These are phyloP conservation scores for Aspergillus versicolor DNA, from an alignment of 2,329 filamentous ascomycete genomes.

Conservation along the genomic window DNA sequence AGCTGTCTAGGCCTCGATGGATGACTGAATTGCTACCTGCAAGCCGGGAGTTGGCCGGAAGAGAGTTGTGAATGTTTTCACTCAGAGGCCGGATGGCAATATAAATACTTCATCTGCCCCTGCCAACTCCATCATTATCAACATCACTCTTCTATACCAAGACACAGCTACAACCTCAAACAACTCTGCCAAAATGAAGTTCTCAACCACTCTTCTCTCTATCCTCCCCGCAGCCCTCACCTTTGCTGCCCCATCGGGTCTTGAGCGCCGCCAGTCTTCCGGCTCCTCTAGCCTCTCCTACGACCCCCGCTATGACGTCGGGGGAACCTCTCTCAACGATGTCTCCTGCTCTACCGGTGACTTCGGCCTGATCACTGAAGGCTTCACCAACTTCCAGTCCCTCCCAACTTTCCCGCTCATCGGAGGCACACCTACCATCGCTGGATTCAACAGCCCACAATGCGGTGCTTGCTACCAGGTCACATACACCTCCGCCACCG, in stretches of 20 bases:
- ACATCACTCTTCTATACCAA: background rate
- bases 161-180: background rate
- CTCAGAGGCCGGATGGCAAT: background rate
- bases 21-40: too few relatives aligned
- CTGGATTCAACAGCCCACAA: constrained; percentile 47
- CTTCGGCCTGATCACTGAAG: constrained; percentile 33
- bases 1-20: too few relatives aligned
- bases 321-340: constrained; percentile 52
- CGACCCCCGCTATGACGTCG: constrained; percentile 69
- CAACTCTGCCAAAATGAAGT: constrained; percentile 26
- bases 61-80: too few relatives aligned
- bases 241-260: constrained; percentile 22
- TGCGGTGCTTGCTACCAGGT: constrained; percentile 56
- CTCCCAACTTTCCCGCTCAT: constrained; percentile 51
- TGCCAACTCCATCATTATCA: background rate
- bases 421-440: constrained; percentile 50
- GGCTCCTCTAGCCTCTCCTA: constrained; percentile 59
- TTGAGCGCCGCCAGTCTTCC: constrained; percentile 12
- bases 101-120: background rate
- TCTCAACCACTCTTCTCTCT: constrained; percentile 20
- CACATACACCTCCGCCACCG: constrained; percentile 40
- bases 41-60: too few relatives aligned
- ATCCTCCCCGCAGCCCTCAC: constrained; percentile 22
- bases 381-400: constrained; percentile 42
- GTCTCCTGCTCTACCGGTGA: constrained; percentile 47